Conservation (phyloP, 2,329 filamentous ascomycete species). For the Aphanoascus verrucosus region DNA sequence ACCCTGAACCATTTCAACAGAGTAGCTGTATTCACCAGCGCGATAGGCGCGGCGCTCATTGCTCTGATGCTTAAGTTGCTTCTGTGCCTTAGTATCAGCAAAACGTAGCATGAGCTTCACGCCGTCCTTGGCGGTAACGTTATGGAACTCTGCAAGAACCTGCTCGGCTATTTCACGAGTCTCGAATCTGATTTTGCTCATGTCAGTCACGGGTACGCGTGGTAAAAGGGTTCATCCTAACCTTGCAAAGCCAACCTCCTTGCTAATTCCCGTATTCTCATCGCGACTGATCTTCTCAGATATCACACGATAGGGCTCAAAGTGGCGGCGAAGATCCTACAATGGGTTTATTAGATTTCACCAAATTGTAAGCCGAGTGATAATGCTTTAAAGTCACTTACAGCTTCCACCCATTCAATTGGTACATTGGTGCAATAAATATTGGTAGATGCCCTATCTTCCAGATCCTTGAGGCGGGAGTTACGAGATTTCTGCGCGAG, state of each 20-base stretch:
- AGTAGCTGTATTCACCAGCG: slow-evolving; percentile 79
- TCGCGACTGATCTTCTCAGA: slow-evolving; percentile 94
- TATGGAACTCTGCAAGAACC: slow-evolving; percentile 78
- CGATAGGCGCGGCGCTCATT: slow-evolving; percentile 91
- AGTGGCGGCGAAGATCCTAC: slow-evolving; percentile 61
- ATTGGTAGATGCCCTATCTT: slow-evolving; percentile 82
- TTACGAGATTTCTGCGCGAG: slow-evolving; percentile 83
- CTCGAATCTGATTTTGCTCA: slow-evolving; percentile 58
- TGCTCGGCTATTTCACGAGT: slow-evolving; percentile 79
- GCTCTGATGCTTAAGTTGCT: slow-evolving; percentile 90
- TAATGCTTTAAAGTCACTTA: slow-evolving; percentile 44
- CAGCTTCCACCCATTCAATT: slow-evolving; percentile 80
- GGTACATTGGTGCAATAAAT: slow-evolving; percentile 97
- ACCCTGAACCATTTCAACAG: slow-evolving; percentile 38
- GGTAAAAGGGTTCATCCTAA: slow-evolving; percentile 30
- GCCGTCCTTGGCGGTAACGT: slow-evolving; percentile 64
- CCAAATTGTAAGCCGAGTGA: slow-evolving; percentile 16
- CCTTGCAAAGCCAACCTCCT: slow-evolving; percentile 95
- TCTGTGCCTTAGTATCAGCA: slow-evolving; percentile 92
- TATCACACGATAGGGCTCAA: slow-evolving; percentile 53
- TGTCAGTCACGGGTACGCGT: slow-evolving; percentile 15
- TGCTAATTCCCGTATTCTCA: slow-evolving; percentile 72
- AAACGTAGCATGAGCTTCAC: slow-evolving; percentile 89
- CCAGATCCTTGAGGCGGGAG: slow-evolving; percentile 90
- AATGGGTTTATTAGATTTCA: slow-evolving; percentile 17